Conservation (phyloP, 495 filamentous ascomycete species). For the Jackrogersella minutella region DNA sequence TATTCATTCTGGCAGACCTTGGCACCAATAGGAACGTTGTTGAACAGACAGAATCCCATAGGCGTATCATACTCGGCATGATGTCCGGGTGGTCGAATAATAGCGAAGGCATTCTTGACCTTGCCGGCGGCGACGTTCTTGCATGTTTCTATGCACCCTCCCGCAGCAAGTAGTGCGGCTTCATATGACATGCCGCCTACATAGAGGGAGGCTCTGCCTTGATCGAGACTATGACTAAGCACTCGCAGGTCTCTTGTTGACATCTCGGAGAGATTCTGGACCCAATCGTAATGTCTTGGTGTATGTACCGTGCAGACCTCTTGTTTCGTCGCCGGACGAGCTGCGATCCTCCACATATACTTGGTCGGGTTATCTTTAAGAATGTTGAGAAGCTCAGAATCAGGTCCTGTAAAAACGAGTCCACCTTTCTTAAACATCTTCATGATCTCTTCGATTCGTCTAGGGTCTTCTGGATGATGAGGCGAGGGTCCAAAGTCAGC, state of each 20-base stretch:
- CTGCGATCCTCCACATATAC: conserved; percentile 78
- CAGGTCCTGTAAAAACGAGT: conserved; percentile 66
- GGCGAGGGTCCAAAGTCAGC: conserved; percentile 70
- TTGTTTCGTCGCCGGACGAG: conserved; percentile 73
- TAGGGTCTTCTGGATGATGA: conserved; percentile 92
- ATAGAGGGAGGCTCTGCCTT: conserved; percentile 84
- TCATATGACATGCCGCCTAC: conserved; percentile 81
- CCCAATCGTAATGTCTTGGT: conserved; percentile 77
- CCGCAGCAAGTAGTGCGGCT: conserved; percentile 85
- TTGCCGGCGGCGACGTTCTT: conserved; percentile 77
- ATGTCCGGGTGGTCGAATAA: conserved; percentile 94
- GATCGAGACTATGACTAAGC: conserved; percentile 63
- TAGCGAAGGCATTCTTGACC: conserved; percentile 92
- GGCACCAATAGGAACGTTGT: conserved; percentile 93
- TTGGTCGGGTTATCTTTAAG: conserved; percentile 58
- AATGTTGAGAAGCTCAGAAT: conserved; percentile 54
- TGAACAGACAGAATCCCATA: conserved; percentile 96
- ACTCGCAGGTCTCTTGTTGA: conserved; percentile 68
- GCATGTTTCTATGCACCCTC: conserved; percentile 94
- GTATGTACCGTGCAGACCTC: conserved; percentile 84
- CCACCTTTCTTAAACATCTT: conserved; percentile 80
- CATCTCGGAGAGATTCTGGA: conserved; percentile 64
- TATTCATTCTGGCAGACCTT: conserved; percentile 80
- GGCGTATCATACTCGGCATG: conserved; percentile 86
- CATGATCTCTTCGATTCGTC: conserved; percentile 89